A percentile compares a stretch with the other conserved stretches of the same genome.
Conservation (phyloP, 169 alveolate genomes). For the Plasmodium gonderi region DNA sequence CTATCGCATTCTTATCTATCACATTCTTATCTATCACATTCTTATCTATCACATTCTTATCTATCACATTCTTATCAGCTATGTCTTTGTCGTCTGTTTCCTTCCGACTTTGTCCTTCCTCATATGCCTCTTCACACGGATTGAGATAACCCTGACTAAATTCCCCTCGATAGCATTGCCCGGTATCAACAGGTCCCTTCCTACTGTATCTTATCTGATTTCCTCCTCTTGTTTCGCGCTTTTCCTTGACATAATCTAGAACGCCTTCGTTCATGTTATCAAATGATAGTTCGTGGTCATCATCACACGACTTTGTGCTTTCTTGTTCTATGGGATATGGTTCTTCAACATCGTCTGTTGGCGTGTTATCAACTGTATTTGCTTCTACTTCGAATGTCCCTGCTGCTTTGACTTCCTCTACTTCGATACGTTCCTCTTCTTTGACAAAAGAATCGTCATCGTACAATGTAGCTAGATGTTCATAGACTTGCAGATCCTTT, state of each 20-base stretch:
- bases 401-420: background rate
- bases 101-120: background rate
- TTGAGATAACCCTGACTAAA: background rate
- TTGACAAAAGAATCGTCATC: background rate
- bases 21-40: background rate
- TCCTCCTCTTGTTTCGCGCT: background rate
- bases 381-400: background rate
- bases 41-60: background rate
- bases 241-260: background rate
- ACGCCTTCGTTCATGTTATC: background rate
- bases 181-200: background rate
- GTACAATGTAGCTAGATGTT: background rate
- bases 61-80: background rate
- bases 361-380: background rate
- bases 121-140: background rate
- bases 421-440: background rate
- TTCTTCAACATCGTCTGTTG: background rate
- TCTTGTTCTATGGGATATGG: background rate
- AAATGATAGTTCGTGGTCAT: background rate
- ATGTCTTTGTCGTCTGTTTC: background rate
- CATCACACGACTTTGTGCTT: background rate
- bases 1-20: background rate
- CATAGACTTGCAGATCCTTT: background rate
- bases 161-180: background rate
- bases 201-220: background rate